Conservation (phyloP, 2,329 filamentous ascomycete species). For the Emergomyces orientalis region DNA sequence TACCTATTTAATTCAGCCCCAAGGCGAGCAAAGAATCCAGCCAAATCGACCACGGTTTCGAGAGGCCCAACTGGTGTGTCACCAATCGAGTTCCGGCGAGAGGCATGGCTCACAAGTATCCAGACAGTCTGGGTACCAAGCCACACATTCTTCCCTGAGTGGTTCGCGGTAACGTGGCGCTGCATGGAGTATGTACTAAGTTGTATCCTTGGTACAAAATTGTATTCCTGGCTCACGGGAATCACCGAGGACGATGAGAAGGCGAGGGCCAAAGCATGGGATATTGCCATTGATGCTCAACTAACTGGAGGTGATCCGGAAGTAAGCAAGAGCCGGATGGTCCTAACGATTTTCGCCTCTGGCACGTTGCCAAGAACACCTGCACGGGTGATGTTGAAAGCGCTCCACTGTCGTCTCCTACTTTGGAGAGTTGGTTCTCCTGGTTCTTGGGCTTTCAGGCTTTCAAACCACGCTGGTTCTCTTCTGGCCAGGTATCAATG, state of each 20-base stretch:
- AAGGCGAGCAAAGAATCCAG: constrained; percentile 42
- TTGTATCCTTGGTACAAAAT: constrained; percentile 64
- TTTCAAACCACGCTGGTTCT: constrained; percentile 60
- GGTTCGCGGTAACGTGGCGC: constrained; percentile 69
- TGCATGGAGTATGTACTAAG: constrained; percentile 71
- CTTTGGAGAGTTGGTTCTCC: constrained; percentile 67
- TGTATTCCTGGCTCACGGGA: constrained; percentile 71
- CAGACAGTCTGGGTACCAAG: constrained; percentile 87
- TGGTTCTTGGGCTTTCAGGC: constrained; percentile 53
- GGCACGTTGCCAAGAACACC: constrained; percentile 79
- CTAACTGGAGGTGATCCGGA: constrained; percentile 82
- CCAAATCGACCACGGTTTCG: constrained; percentile 24
- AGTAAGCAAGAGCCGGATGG: constrained; percentile 76
- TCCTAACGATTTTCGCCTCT: constrained; percentile 79
- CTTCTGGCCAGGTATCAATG: constrained; percentile 68
- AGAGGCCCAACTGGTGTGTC: constrained; percentile 50
- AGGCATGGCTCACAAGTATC: constrained; percentile 87
- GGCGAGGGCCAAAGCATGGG: constrained; percentile 83
- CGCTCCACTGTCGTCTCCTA: constrained; percentile 80
- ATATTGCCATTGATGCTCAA: constrained; percentile 86
- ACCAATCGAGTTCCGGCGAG: constrained; percentile 72
- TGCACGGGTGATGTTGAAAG: constrained; percentile 77
- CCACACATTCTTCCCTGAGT: constrained; percentile 77
- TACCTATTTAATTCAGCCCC: constrained; percentile 49
- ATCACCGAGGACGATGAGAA: constrained; percentile 75